phyloP scores from a whole-genome alignment of 2,329 filamentous ascomycete genomes.

The Trichophyton verrucosum region DNA sequence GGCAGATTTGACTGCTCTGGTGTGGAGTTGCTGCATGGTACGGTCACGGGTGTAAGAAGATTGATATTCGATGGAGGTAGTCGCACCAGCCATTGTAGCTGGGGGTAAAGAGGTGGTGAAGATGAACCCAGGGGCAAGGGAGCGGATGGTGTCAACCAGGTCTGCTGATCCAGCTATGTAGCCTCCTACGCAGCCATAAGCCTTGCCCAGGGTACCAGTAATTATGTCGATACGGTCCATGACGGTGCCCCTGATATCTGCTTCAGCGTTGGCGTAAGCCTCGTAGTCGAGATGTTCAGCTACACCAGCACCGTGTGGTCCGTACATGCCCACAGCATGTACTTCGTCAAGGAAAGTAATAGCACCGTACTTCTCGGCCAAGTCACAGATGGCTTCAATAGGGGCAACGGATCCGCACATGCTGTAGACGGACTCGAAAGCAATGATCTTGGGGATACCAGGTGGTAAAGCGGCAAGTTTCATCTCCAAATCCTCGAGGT shows the following conservation, averaged over 20 bases:
- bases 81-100: constrained; percentile 90
- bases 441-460: constrained; percentile 89
- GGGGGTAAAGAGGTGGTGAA: constrained; percentile 96
- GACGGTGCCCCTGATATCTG: constrained; percentile 53
- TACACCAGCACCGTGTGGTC: constrained; percentile 85
- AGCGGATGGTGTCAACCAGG: constrained; percentile 85
- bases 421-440: constrained; percentile 97
- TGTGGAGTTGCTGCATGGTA: constrained; percentile 88
- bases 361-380: constrained; percentile 94
- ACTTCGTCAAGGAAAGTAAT: constrained; percentile 98
- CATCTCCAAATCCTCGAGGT: constrained; percentile 79
- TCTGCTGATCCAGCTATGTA: constrained; percentile 87
- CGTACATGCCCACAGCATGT: constrained; percentile 98
- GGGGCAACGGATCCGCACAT: constrained; percentile 98
- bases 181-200: constrained; percentile 92
- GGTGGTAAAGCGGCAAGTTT: constrained; percentile 81
- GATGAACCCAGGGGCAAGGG: constrained; percentile 92
- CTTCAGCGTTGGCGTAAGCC: constrained; percentile 58
- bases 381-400: constrained; percentile 88
- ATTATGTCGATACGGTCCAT: constrained; percentile 98
- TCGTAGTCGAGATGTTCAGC: constrained; percentile 96
- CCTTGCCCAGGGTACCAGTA: constrained; percentile 92
- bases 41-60: constrained; percentile 74
- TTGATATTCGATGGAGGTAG: constrained; percentile 87
- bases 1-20: constrained; percentile 80